Evolutionary conservation across 371 early-diverging fungal genomes (phyloP), one percentile per base, ranked within the genome.

Genomic region (Haplosporangium sp.): DNA sequence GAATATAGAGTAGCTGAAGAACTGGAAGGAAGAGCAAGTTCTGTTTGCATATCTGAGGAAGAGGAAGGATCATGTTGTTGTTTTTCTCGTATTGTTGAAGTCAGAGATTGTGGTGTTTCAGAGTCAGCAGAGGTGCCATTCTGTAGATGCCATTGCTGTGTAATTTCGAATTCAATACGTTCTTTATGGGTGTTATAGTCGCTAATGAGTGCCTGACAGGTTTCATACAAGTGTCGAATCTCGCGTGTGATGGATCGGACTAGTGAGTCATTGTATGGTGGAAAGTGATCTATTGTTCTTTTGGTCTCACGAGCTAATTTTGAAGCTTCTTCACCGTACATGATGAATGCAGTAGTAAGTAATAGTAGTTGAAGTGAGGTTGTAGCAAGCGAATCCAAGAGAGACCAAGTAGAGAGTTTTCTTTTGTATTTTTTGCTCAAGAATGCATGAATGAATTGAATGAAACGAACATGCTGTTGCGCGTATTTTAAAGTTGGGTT

Each of bases 241-340:
- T 97, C 96, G 48, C 92, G 88, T 53, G 92, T 86, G 52, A 95
- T 91, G 77, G 89, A 88, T 44, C 94, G 92, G n/a, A 97, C 95
- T 4, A 91, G 85, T 39, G 94, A 90, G 62, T 94, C 94, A 77
- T 94, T 93, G 86, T 97, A 97, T 1, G 92, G 89, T 7, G 93
- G 88, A 47, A 92, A 86, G 65, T 89, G 82, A 77, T 94, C 94
- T 4, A 87, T 72, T 44, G 93, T 89, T 50, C 96, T 91, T 73
- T 94, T 95, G 60, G 94, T 90, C 77, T 97, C 96, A 56, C 91
- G 89, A 3, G 94, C 92, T 40, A 97, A 89, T 72, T 93, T 91
- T 65, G 90, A 89, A 6, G 94, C 93, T 48, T 92, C 89, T 77
- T 95, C 95, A 67, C 92, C 93, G 71, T 92, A 90, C 85, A 92